Percentiles rank a stretch among this genome's conserved stretches.
Conservation (phyloP, 1,284 basidiomycete genomes). For the Mycena citricolor region DNA sequence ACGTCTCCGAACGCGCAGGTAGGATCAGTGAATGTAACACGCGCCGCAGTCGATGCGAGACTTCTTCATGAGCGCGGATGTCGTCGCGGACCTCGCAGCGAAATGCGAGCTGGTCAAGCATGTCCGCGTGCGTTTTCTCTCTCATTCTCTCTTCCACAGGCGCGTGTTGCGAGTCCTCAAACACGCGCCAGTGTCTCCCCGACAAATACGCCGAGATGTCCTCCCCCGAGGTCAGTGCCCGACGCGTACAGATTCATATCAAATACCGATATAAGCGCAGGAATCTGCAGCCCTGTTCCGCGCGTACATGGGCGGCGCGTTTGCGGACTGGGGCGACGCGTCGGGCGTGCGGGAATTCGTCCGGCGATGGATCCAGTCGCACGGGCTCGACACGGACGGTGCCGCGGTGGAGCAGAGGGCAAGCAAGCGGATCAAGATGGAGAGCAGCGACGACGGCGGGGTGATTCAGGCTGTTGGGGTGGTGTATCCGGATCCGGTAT, state of each 20-base stretch:
- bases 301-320: slow-evolving; percentile 68
- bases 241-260: neutral
- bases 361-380: slow-evolving; percentile 58
- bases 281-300: slow-evolving; percentile 59
- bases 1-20: no score
- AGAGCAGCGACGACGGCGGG: no score
- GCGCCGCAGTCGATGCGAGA: slow-evolving; percentile 2
- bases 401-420: slow-evolving; percentile 27
- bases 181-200: slow-evolving; percentile 47
- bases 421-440: no score
- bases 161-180: no score
- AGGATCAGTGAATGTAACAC: no score
- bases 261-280: slow-evolving; percentile 34
- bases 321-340: slow-evolving; percentile 49
- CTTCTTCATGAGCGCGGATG: no score
- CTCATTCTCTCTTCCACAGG: no score
- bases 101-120: neutral
- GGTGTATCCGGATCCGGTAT: no score
- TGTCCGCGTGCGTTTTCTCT: neutral
- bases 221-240: slow-evolving; percentile 46
- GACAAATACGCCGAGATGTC: slow-evolving; percentile 40
- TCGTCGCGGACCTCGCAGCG: no score
- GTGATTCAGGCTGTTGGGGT: no score
- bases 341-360: slow-evolving; percentile 32
- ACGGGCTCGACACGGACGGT: slow-evolving; percentile 42